Base-by-base conservation (phyloP, 1,139 yeast genomes). In the Hanseniaspora gamundiae region DNA sequence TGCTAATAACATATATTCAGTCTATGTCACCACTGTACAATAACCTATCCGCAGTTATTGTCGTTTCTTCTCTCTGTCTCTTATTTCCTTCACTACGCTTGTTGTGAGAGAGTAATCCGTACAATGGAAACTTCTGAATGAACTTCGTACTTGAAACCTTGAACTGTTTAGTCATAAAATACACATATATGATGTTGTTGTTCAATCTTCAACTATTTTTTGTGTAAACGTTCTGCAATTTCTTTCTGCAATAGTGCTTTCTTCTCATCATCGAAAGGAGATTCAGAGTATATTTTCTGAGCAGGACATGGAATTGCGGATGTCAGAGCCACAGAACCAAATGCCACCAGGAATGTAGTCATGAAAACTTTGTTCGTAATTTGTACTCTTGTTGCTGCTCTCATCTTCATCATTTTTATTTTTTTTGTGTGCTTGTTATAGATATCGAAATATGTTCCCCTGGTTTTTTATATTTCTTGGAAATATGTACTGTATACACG, bases 271-370 rank as follows among this genome's bases (percentile, higher is more conserved):
- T 38, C 27, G 13, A 38, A 8, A 5, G 33, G 33, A n/a, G 33
- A 38, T 16, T 13, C 28, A 28, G 31, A 39, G 19, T 17, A 21
- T 17, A 33, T n/a, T 17, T 14, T 17, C 11, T 33, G 21, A 9
- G 21, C 36, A 17, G 69, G 69, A 50, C 70, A 65, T 31, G 69
- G 70, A 39, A 65, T 52, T 24, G 62, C 55, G 2, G 70, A 62
- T 16, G 67, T 60, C 26, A 65, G 53, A 1, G 69, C 68, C 17
- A 66, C 70, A 5, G 68, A 62, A 28, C 64, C 54, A 43, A 66
- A 65, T 9, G 68, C 67, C 26, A 65, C 63, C 2, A 66, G 60
- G 47, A 66, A 66, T 5, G 69, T 65, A 7, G 66, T 58, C 48
- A 64, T 52, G 51, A 64, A 66, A 38, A 65, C 46, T 44, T 59